phyloP scores from a whole-genome alignment of 2,329 filamentous ascomycete species.

The Pleoardoris graminearum region DNA sequence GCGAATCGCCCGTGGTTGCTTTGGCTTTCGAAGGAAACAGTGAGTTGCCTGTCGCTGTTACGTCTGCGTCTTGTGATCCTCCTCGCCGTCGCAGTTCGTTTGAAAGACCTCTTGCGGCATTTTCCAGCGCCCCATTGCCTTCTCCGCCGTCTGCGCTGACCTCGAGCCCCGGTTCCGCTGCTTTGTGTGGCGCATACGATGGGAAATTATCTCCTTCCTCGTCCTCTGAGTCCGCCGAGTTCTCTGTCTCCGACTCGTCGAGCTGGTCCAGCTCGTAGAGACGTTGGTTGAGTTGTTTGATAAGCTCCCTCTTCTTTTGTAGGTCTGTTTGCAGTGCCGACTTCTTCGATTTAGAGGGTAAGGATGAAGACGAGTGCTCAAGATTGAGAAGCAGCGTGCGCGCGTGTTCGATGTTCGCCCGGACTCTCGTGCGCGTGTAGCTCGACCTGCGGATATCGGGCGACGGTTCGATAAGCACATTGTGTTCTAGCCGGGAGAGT shows the following conservation, averaged over 20 bases:
- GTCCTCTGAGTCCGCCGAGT: constrained; percentile 44
- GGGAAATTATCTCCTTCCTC: constrained; percentile 49
- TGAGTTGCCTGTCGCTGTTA: constrained; percentile 40
- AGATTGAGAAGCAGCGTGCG: constrained; percentile 68
- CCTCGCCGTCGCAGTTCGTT: constrained; percentile 40
- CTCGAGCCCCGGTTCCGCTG: constrained; percentile 39
- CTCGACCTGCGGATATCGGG: constrained; percentile 63
- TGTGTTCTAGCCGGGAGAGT: constrained; percentile 67
- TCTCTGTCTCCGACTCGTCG: constrained; percentile 40
- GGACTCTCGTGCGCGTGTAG: constrained; percentile 66
- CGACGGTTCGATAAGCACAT: constrained; percentile 64
- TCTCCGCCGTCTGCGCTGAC: constrained; percentile 27
- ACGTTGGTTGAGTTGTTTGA: constrained; percentile 68
- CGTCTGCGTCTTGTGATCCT: constrained; percentile 24
- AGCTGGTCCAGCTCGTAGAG: constrained; percentile 70
- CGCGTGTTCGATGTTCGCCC: constrained; percentile 72
- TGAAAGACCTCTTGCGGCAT: constrained; percentile 39
- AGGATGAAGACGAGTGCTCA: constrained; percentile 67
- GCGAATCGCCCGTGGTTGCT: constrained; percentile 31
- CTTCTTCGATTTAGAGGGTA: constrained; percentile 52
- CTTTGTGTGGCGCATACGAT: constrained; percentile 48
- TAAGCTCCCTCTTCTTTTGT: constrained; percentile 64
- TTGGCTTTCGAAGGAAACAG: constrained; percentile 46
- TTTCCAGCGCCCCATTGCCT: constrained; percentile 39
- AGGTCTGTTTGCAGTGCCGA: constrained; percentile 67